Base-by-base conservation (phyloP, 1,284 basidiomycete species). In the Xanthoconium separans region DNA sequence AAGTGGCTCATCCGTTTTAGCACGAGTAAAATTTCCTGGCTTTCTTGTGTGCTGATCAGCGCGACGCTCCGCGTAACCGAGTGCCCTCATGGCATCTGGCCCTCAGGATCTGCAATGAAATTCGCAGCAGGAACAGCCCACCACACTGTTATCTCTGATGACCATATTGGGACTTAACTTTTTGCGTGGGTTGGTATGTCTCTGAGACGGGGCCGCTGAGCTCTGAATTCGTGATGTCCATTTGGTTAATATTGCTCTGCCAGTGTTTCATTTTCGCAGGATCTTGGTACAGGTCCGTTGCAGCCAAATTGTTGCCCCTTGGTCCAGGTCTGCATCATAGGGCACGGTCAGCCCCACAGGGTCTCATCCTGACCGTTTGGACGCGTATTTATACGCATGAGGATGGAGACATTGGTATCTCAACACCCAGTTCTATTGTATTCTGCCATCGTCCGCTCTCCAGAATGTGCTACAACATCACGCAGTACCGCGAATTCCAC, bases 401-500 rank as follows among this genome's bases (percentile, higher is more conserved):
- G 20, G 48, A 44, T 34, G 51, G 18, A 15, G 41, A 42, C 18
- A 13, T 47, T 50, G 45, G 15, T 15, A 41, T 36, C 47, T 13
- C 16, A 49, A 33, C 47, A 37, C 56, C 50, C 55, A 51, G 33
- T 40, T 44, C 50, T 49, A 22, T 43, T 45, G n/a, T 41, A 18
- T 39, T 40, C 15, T 36, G 13, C 50, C 47, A 40, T 41, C 42
- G 13, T 31, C n/a, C 54, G 33, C 44, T 47, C 41, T 44, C 45
- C 29, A 53, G 27, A 18, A 81, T 81, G 79, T 81, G 79, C 53
- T 77, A 69, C 59, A 61, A 70, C 34, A 57, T 81, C 39, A 58
- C 66, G 18, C 59, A 75, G 39, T 70, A 70, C 54, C 58, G 69
- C 24, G 66, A 66, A 22, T 75, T 71, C 57, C 46, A 27, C 27